Evolutionary conservation across 108 stramenopile genomes (phyloP).

Genomic region (Aurantiochytrium sp.): DNA sequence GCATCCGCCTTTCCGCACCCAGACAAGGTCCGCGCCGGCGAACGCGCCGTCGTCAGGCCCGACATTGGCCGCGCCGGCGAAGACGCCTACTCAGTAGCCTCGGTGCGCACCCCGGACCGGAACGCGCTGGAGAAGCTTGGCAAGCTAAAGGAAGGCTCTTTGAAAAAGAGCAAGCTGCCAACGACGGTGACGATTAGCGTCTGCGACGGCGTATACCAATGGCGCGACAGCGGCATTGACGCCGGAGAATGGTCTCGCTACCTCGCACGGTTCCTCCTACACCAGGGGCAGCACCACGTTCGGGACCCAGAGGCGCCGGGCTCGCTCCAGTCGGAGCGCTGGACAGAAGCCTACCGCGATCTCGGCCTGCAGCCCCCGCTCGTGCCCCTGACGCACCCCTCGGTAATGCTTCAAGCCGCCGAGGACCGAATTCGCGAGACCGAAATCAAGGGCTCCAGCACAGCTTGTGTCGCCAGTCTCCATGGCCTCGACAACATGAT

Average conservation of each 20-base stretch:
- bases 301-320: not conserved
- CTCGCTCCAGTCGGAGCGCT: not conserved
- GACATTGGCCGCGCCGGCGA: slow-evolving; percentile 24
- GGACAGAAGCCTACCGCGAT: not conserved
- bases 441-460: not conserved
- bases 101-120: not conserved
- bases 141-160: not conserved
- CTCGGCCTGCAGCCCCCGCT: not conserved
- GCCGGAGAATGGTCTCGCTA: not conserved
- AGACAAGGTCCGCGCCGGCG: not conserved
- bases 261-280: not conserved
- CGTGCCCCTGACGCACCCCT: not conserved
- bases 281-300: slow-evolving; percentile 19
- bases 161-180: not conserved
- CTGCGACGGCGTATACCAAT: not conserved
- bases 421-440: not conserved
- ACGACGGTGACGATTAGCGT: slow-evolving; percentile 10
- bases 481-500: not conserved
- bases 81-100: not conserved
- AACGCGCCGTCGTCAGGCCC: not conserved
- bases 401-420: not conserved
- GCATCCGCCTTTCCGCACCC: slow-evolving; percentile 13
- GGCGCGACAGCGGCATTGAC: slow-evolving; percentile 5
- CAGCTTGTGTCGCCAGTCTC: not conserved
- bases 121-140: not conserved